Percentiles rank a stretch among this genome's conserved stretches.
These are phyloP conservation scores for Pyrenula massariospora DNA, from an alignment of 495 filamentous ascomycete genomes.

Conservation along the genomic window DNA sequence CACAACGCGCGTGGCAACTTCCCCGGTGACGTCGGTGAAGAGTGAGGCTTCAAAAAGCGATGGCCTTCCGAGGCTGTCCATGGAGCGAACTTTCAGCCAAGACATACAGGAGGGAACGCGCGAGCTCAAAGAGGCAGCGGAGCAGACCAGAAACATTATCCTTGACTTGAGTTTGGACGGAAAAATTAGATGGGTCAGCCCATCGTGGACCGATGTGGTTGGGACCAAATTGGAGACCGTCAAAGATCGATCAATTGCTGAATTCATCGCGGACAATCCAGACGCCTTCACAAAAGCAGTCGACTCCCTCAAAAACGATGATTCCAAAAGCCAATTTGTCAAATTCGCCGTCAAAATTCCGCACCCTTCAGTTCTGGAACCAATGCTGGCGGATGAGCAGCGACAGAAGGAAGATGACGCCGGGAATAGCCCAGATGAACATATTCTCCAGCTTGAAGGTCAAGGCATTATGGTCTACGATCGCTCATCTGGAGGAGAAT, in stretches of 20 bases:
- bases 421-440: constrained; percentile 30
- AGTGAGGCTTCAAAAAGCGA: neutral
- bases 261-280: constrained; percentile 68
- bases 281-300: constrained; percentile 69
- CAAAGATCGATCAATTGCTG: constrained; percentile 63
- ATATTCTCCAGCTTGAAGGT: constrained; percentile 71
- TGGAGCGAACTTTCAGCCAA: constrained; percentile 51
- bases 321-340: constrained; percentile 83
- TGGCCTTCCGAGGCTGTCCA: constrained; percentile 16
- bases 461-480: constrained; percentile 98
- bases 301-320: constrained; percentile 83
- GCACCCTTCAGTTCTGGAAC: constrained; percentile 50
- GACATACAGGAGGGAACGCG: constrained; percentile 71
- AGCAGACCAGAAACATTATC: constrained; percentile 92
- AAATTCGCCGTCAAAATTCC: constrained; percentile 73
- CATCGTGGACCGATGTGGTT: constrained; percentile 91
- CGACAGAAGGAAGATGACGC: constrained; percentile 30
- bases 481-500: constrained; percentile 69
- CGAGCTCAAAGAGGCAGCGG: constrained; percentile 87
- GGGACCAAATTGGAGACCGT: constrained; percentile 66
- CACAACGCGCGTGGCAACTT: neutral
- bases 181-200: constrained; percentile 86
- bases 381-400: constrained; percentile 34
- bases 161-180: constrained; percentile 84
- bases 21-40: neutral